These are phyloP conservation scores for Conidiobolus incongruus DNA, from an alignment of 371 early-diverging fungal species.

Conservation along the genomic window DNA sequence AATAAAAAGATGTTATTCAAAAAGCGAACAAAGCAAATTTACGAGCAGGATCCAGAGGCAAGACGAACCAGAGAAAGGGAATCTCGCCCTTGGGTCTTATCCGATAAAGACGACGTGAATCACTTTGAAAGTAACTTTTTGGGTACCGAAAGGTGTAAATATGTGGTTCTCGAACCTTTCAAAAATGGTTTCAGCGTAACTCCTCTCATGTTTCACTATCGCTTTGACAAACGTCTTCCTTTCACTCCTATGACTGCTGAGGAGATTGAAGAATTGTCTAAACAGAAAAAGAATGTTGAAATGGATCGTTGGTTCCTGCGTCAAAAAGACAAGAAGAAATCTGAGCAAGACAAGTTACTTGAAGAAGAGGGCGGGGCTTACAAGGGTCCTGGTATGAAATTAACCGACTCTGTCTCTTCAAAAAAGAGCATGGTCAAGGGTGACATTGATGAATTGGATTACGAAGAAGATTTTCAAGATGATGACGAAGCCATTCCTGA, in stretches of 20 bases:
- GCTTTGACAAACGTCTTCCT: not conserved
- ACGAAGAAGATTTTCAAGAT: constrained; percentile 3
- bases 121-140: constrained; percentile 42
- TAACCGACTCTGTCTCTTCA: no score
- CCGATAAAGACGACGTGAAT: constrained; percentile 44
- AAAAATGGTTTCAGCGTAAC: not conserved
- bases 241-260: not conserved
- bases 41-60: constrained; percentile 45
- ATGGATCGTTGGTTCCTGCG: not conserved
- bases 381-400: not conserved
- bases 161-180: not conserved
- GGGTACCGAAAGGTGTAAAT: not conserved
- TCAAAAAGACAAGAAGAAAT: not conserved
- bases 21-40: constrained; percentile 61
- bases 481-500: not conserved
- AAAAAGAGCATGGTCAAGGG: not conserved
- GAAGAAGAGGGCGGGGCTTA: not conserved
- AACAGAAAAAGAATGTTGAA: not conserved
- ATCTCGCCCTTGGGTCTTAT: constrained; percentile 52
- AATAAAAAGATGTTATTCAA: constrained; percentile 64
- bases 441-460: constrained; percentile 1
- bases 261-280: not conserved
- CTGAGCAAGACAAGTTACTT: not conserved
- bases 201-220: not conserved
- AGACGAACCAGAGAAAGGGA: constrained; percentile 46